These are phyloP conservation scores for Lentinus polychrous DNA, from an alignment of 1,284 basidiomycete genomes.

Conservation along the genomic window DNA sequence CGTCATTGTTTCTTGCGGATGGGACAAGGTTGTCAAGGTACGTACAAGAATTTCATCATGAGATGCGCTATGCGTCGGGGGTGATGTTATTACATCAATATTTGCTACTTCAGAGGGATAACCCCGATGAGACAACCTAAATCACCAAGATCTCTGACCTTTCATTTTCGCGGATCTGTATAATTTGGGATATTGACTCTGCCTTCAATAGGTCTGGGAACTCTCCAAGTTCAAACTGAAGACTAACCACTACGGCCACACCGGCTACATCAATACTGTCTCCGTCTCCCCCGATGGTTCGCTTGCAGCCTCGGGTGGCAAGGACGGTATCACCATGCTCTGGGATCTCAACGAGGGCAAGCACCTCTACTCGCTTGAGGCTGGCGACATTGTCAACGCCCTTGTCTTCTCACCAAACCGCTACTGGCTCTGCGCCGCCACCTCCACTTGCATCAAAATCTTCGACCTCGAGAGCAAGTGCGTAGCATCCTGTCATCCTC, in stretches of 20 bases:
- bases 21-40: constrained; percentile 99
- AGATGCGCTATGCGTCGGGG: constrained; percentile 17
- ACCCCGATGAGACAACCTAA: constrained; percentile 59
- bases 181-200: constrained; percentile 5
- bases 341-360: constrained; percentile 99
- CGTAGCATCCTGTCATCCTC: constrained; percentile 27
- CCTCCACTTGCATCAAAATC: constrained; percentile 97
- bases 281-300: constrained; percentile 99
- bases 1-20: constrained; percentile 97
- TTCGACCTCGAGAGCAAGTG: constrained; percentile 98
- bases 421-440: constrained; percentile 99
- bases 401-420: constrained; percentile 99
- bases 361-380: constrained; percentile 99
- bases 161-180: constrained; percentile 4
- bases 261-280: constrained; percentile 98
- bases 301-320: constrained; percentile 97
- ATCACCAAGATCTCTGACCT: constrained; percentile 77
- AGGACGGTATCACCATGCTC: constrained; percentile 99
- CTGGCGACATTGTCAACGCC: constrained; percentile 97
- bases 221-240: constrained; percentile 99
- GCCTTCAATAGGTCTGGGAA: constrained; percentile 88
- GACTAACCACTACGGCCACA: constrained; percentile 99
- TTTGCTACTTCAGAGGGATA: constrained; percentile 83
- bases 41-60: constrained; percentile 26
- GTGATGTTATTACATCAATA: constrained; percentile 49